Evolutionary conservation across 371 early-diverging fungal genomes (phyloP), one percentile per base, ranked within the genome.

Genomic region (Dentiscutata heterogama): DNA sequence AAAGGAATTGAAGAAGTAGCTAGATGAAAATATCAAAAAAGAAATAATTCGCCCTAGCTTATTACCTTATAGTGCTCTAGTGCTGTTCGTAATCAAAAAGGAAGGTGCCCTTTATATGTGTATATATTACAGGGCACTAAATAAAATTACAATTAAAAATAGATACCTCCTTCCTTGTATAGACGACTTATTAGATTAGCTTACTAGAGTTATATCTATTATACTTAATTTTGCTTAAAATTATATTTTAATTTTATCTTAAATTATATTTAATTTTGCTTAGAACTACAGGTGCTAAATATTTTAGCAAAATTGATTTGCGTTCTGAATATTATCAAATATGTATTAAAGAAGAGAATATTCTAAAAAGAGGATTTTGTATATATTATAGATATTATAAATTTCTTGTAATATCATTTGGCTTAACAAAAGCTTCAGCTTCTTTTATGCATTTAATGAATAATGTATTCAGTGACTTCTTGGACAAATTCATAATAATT

Each of bases 81-180:
- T 91, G 1, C 72, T 92, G 5, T 92, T 92, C 83, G 91, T 90
- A 0, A 78, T 82, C 3, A 91, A 93, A 82, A 91, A 91, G 54
- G 87, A 89, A 51, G 91, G 92, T 2, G 14, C 78, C 2, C 13
- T 89, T 51, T 83, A 88, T 0, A 35, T 89, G 29, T 91, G 90
- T 71, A 78, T 88, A 0, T 90, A 91, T 60, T 91, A 90, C 77
- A 84, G 88, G 31, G 87, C 83, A 0, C 64, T 91, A 2, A 91
- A 92, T 79, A 63, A 78, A 29, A 63, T 88, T 3, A 91, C 89
- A 10, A 80, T 85, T 11, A 84, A 85, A 35, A 86, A 91, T 70
- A 61, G 84, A 0, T 84, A 88, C 73, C 87, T 87, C 0, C 25
- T 90, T 29, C 89, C 89, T 65, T 18, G 5, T 2, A 16, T 89